phyloP scores from a whole-genome alignment of 2,329 filamentous ascomycete species.

The Bipolaris sorokiniana region DNA sequence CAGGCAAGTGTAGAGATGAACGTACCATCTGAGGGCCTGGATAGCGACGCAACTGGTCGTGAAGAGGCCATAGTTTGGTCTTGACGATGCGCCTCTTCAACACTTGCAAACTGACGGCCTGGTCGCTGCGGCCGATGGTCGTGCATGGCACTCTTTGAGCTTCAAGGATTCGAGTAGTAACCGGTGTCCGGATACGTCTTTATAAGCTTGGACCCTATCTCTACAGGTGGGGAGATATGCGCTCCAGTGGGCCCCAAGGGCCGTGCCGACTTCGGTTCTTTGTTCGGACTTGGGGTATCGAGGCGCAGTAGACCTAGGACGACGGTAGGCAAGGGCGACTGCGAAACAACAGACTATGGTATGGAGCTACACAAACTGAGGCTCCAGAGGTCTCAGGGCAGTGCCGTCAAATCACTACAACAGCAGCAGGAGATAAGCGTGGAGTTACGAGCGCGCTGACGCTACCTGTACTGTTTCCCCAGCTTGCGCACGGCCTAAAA shows the following conservation, averaged over 20 bases:
- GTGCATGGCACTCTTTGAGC: constrained; percentile 30
- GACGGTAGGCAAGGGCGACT: constrained; percentile 9
- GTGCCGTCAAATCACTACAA: constrained; percentile 18
- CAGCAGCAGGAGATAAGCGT: constrained; percentile 26
- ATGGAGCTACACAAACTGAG: neutral
- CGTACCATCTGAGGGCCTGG: constrained; percentile 41
- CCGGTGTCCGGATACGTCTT: constrained; percentile 1
- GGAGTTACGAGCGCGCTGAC: constrained; percentile 21
- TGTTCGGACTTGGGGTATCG: constrained; percentile 20
- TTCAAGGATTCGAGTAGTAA: constrained; percentile 1
- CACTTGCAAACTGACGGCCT: constrained; percentile 27
- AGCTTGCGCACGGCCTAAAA: constrained; percentile 28
- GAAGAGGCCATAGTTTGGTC: constrained; percentile 31
- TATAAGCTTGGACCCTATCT: constrained; percentile 14
- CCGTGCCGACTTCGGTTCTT: constrained; percentile 41
- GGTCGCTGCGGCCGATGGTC: constrained; percentile 30
- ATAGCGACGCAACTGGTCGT: constrained; percentile 23
- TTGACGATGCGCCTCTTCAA: constrained; percentile 25
- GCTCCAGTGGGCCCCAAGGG: constrained; percentile 36
- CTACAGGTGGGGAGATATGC: constrained; percentile 30
- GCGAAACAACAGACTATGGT: constrained; percentile 3
- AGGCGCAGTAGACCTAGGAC: constrained; percentile 4
- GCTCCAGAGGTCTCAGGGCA: neutral
- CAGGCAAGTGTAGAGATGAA: neutral
- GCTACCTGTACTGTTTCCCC: constrained; percentile 23